Evolutionary conservation across 2,329 filamentous ascomycete species (phyloP), one percentile per base, ranked within the genome.

Genomic region (Trichoderma brevicompactum): DNA sequence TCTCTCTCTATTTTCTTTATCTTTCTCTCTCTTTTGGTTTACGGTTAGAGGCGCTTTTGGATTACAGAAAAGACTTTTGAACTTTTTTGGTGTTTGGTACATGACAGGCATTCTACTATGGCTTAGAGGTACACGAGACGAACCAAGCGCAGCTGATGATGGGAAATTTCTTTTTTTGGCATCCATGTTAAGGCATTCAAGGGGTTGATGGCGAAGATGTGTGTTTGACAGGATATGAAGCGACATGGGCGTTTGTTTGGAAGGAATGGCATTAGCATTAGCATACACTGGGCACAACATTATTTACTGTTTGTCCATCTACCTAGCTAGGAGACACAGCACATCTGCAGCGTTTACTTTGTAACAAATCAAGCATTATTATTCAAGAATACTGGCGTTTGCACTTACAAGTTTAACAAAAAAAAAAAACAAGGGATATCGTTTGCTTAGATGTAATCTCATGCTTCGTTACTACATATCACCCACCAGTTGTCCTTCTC

Each of bases 401-500:
- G 36, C 12, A 41, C 17, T 44, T 34, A 9, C n/a, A 34, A 58
- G 6, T 13, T 34, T 50, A 38, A 10, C 36, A 10, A 10, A 7
- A 10, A 38, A 10, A 3, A 10, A 10, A 7, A 10, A 10, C 36
- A 8, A 7, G 10, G 23, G 48, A 23, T n/a, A 19, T 8, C 17
- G 41, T 34, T 41, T 34, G n/a, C 46, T 17, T 10, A 8, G 44
- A 41, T 12, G 23, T 7, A 23, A n/a, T 32, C 17, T 41, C 41
- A 64, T 43, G 10, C 9, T 58, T 41, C n/a, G n/a, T 46, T 53
- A 23, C 72, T 75, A 69, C 77, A 79, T 74, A 97, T 89, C 62
- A 89, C 92, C 94, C 94, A 99, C 95, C 95, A 98, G 79, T 99
- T 99, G 75, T 98, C 95, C 80, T 89, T 94, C 75, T 99, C 95